Conservation (phyloP, 1,284 basidiomycete species). For the Veloporphyrellus conicus region DNA sequence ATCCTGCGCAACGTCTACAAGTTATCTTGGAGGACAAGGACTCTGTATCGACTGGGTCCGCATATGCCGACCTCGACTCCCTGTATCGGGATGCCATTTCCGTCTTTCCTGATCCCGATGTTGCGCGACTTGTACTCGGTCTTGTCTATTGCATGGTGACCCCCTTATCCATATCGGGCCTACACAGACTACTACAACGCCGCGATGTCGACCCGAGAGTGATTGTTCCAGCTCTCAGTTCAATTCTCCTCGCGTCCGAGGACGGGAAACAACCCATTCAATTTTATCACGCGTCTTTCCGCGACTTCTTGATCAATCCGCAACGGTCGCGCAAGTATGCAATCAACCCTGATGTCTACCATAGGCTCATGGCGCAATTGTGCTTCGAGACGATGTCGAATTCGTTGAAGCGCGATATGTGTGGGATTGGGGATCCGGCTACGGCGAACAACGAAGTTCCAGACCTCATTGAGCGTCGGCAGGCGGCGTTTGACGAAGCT, state of each 20-base stretch:
- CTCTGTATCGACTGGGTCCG: conserved; percentile 1
- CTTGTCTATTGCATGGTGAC: conserved; percentile 17
- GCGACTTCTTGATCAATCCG: conserved; percentile 18
- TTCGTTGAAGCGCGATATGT: conserved; percentile 24
- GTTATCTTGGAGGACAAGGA: conserved; percentile 15
- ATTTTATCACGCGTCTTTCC: conserved; percentile 25
- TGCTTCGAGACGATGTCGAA: conserved; percentile 21
- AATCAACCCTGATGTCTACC: conserved; percentile 16
- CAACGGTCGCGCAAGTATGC: conserved; percentile 15
- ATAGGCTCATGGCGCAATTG: conserved; percentile 17
- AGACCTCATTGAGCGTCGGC: conserved; percentile 18
- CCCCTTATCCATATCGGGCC: conserved; percentile 16
- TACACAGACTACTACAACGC: conserved; percentile 15
- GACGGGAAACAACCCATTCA: conserved; percentile 18
- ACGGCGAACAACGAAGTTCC: conserved; percentile 19
- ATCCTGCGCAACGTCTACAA: conserved; percentile 16
- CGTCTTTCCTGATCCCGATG: conserved; percentile 14
- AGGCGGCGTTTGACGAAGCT: conserved; percentile 15
- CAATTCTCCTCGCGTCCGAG: conserved; percentile 21
- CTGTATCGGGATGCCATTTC: conserved; percentile 24
- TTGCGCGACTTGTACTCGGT: conserved; percentile 18
- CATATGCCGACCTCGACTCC: conserved; percentile 21
- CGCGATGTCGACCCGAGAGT: conserved; percentile 19
- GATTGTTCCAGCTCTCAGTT: conserved; percentile 18
- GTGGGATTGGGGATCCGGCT: conserved; percentile 18